Evolutionary conservation across 768 basidiomycete species (phyloP), one percentile per base, ranked within the genome.

Genomic region (Saitozyma sp.): DNA sequence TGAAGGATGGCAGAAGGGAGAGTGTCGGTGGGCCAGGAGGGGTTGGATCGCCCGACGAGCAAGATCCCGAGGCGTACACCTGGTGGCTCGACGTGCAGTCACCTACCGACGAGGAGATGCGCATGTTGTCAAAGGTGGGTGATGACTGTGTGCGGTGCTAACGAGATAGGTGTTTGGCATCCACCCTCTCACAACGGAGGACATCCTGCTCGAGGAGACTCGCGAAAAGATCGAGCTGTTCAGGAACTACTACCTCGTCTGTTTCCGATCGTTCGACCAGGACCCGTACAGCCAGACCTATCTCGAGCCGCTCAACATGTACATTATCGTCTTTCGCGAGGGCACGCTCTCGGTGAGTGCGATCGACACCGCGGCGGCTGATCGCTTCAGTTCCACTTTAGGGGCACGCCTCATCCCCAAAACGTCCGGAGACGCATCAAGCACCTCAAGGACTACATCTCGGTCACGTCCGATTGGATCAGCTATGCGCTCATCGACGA

Each of bases 161-260:
- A 68, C 53, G 8, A 4, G 9, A 29, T 64, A 96, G 94, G 93
- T 95, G 9, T 99, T 98, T 80, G 86, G 85, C 17, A 96, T 99
- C 73, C 96, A 99, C 81, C 96, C 96, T 4, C 84, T 99, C 67
- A 99, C 96, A 6, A 95, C 95, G 17, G 96, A 99, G 83, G 96
- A 99, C 83, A 98, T 99, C 76, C 88, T 91, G 74, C 96, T 98
- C 89, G 96, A 99, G 80, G 96, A 99, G 82, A 90, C 94, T 46
- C 92, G 96, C 74, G 96, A 99, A 83, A 99, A 99, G 84, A 99
- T 99, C 71, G 96, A 99, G 79, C 86, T 99, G 17, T 99, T 98
- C 85, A 85, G 94, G 58, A 95, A 95, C 78, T 99, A 99, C 79
- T 98, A 97, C 78, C 86, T 99, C 57, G 96, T 98, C 64, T 98